These are phyloP conservation scores for Vaccinium corymbosum DNA, from an alignment of 148 eudicot species.

Conservation along the genomic window DNA sequence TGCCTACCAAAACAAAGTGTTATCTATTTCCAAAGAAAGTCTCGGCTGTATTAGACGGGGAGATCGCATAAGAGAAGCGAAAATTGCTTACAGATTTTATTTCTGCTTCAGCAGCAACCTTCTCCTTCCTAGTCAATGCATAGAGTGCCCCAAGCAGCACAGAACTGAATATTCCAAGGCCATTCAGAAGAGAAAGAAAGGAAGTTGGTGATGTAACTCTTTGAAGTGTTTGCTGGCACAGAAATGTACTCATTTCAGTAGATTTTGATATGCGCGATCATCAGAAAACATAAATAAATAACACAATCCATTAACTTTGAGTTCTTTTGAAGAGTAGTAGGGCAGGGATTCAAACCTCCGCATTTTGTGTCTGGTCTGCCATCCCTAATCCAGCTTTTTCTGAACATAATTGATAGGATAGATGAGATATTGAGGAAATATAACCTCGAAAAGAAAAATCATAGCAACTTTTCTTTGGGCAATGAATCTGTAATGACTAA, in stretches of 20 bases:
- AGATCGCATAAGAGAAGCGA: not conserved
- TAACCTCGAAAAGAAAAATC: not conserved
- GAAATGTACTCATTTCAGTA: conserved; percentile 14
- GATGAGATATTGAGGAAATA: not conserved
- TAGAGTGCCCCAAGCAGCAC: conserved; percentile 78
- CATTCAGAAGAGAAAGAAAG: conserved; percentile 58
- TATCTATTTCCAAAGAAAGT: not conserved
- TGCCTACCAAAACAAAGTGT: not conserved
- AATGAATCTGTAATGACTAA: not conserved
- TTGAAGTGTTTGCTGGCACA: conserved; percentile 45
- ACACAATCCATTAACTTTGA: not conserved
- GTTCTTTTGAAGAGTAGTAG: conserved; percentile 1
- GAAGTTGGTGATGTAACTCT: conserved; percentile 46
- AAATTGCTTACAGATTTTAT: conserved; percentile 64
- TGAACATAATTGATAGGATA: conserved; percentile 22
- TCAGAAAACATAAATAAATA: conserved; percentile 5
- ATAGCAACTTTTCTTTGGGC: not conserved
- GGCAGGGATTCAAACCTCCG: conserved; percentile 40
- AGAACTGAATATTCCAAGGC: conserved; percentile 59
- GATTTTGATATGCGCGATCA: not conserved
- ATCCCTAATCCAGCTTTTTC: conserved; percentile 34
- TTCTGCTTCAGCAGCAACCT: conserved; percentile 44
- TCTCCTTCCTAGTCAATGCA: conserved; percentile 66
- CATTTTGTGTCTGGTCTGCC: conserved; percentile 34
- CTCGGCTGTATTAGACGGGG: not conserved